A percentile compares a stretch with the other conserved stretches of the same genome.
phyloP scores from a whole-genome alignment of 225 moss, liverwort and hornwort genomes.

The Polytrichum formosum region DNA sequence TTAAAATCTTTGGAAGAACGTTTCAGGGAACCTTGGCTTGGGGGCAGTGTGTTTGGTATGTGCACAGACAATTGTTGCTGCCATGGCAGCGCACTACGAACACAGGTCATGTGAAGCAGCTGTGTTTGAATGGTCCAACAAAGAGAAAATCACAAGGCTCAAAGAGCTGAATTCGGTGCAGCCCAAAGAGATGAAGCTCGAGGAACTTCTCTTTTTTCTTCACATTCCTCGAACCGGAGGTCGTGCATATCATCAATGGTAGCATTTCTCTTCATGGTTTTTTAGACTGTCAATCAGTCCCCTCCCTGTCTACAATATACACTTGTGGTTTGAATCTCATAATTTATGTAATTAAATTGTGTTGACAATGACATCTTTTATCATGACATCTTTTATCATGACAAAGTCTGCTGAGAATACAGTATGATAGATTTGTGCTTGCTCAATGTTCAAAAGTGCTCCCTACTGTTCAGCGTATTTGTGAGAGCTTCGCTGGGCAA shows the following conservation, averaged over 20 bases:
- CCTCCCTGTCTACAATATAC: no score
- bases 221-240: slow-evolving; percentile 72
- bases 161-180: slow-evolving; percentile 19
- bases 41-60: slow-evolving; percentile 26
- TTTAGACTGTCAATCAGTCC: no score
- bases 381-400: no score
- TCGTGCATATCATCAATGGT: slow-evolving; percentile 67
- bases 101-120: slow-evolving; percentile 38
- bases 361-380: no score
- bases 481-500: neutral
- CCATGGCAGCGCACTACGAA: slow-evolving; percentile 13
- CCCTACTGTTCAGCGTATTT: neutral
- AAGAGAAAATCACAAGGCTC: slow-evolving; percentile 29
- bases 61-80: slow-evolving; percentile 12
- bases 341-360: no score
- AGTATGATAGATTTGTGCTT: no score
- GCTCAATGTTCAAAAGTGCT: no score
- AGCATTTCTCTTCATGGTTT: neutral
- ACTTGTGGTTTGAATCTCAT: no score
- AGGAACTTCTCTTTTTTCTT: slow-evolving; percentile 53
- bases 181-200: slow-evolving; percentile 12
- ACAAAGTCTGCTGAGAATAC: no score
- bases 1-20: no score
- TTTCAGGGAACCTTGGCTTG: neutral
- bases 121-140: slow-evolving; percentile 38